Conservation (phyloP, 2,329 filamentous ascomycete genomes). For the Metarhizium brunneum region DNA sequence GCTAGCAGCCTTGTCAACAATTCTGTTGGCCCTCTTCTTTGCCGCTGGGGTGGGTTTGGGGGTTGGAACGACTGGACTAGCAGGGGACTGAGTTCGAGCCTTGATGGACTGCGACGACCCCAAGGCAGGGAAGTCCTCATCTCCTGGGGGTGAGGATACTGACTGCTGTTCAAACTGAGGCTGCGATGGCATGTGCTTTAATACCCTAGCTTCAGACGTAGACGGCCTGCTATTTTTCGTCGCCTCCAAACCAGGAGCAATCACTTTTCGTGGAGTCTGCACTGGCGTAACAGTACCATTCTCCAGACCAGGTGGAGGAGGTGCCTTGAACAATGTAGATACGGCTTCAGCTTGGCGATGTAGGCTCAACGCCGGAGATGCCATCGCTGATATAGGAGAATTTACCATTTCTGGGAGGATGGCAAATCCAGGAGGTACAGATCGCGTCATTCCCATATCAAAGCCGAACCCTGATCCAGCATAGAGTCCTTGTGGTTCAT, state of each 20-base stretch:
- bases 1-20: slow-evolving; percentile 15
- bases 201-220: slow-evolving; percentile 35
- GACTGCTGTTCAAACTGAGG: slow-evolving; percentile 16
- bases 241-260: slow-evolving; percentile 19
- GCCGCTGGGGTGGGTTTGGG: slow-evolving; percentile 24
- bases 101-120: slow-evolving; percentile 34
- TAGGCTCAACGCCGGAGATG: slow-evolving; percentile 11
- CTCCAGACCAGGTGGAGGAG: slow-evolving; percentile 14
- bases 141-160: slow-evolving; percentile 32
- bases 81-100: slow-evolving; percentile 19
- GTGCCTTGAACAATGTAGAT: slow-evolving; percentile 17
- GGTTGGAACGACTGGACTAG: slow-evolving; percentile 24
- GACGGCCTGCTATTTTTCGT: slow-evolving; percentile 36
- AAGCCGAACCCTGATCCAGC: slow-evolving; percentile 1
- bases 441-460: slow-evolving; percentile 9
- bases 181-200: slow-evolving; percentile 35
- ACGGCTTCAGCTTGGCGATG: slow-evolving; percentile 14
- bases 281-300: slow-evolving; percentile 23
- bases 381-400: slow-evolving; percentile 9
- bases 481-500: slow-evolving; percentile 29
- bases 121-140: slow-evolving; percentile 55
- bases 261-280: slow-evolving; percentile 20
- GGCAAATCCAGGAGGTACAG: slow-evolving; percentile 22
- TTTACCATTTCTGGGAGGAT: slow-evolving; percentile 9
- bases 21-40: slow-evolving; percentile 23